These are phyloP conservation scores for Eucalyptus sp. DNA, from an alignment of 345 rosid genomes.

Conservation along the genomic window DNA sequence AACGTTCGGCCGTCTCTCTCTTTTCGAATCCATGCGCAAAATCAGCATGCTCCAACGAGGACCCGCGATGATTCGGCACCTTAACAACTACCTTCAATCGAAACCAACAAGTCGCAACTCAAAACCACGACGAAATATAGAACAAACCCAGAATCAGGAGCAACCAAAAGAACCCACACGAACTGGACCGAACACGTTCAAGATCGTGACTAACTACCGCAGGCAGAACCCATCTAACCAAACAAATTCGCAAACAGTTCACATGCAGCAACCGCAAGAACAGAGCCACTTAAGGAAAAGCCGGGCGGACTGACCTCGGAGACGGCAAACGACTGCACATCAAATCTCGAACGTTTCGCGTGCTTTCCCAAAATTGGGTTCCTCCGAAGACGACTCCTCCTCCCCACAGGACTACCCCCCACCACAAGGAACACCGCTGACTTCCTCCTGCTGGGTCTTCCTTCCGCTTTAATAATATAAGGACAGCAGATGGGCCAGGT, in stretches of 20 bases:
- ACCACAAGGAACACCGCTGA: neutral
- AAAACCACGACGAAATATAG: neutral
- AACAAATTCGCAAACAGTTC: neutral
- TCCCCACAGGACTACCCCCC: neutral
- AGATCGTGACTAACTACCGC: neutral
- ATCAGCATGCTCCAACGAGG: conserved; percentile 14
- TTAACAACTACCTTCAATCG: neutral
- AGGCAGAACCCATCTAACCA: neutral
- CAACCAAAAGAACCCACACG: neutral
- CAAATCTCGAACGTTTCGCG: neutral
- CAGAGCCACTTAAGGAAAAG: neutral
- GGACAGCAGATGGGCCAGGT: neutral
- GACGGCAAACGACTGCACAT: neutral
- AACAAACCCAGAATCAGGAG: neutral
- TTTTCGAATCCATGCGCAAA: conserved; percentile 34
- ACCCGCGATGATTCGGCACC: neutral
- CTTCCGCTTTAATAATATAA: neutral
- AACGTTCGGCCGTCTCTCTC: conserved; percentile 49
- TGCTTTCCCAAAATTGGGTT: neutral
- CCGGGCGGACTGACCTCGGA: neutral
- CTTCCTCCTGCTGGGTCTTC: neutral
- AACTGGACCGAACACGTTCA: neutral
- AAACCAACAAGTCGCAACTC: neutral
- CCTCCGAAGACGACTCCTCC: neutral
- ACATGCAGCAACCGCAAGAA: neutral